These are phyloP conservation scores for Ramalina intermedia DNA, from an alignment of 495 filamentous ascomycete species.

Conservation along the genomic window DNA sequence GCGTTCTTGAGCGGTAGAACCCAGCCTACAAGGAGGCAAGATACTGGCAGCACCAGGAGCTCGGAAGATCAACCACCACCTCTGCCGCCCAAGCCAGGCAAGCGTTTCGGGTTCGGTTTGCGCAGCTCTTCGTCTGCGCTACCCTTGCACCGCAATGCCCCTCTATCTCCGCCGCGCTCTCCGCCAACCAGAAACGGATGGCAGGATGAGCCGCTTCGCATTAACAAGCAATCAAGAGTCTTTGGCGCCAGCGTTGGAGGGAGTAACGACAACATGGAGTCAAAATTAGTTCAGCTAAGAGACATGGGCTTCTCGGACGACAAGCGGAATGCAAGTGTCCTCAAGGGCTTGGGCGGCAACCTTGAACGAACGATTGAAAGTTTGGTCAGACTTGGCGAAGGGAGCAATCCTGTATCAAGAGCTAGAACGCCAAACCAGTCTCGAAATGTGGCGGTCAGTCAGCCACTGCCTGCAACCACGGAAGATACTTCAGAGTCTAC, in stretches of 20 bases:
- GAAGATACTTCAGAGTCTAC: constrained; percentile 1
- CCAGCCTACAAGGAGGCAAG: constrained; percentile 21
- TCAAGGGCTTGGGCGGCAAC: constrained; percentile 70
- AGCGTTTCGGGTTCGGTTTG: constrained; percentile 58
- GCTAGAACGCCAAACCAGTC: constrained; percentile 22
- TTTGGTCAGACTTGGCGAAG: constrained; percentile 64
- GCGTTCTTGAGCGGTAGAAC: constrained; percentile 35
- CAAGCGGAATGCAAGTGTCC: constrained; percentile 58
- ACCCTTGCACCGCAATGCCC: constrained; percentile 26
- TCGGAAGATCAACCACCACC: constrained; percentile 52
- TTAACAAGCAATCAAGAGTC: constrained; percentile 45
- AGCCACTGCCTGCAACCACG: constrained; percentile 5
- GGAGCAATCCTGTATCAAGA: constrained; percentile 29
- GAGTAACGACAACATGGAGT: constrained; percentile 42
- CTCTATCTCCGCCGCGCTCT: constrained; percentile 22
- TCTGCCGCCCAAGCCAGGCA: constrained; percentile 67
- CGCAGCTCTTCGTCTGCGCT: constrained; percentile 60
- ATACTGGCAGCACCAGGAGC: constrained; percentile 36
- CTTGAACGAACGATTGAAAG: constrained; percentile 74
- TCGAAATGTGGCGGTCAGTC: constrained; percentile 11
- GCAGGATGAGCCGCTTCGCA: constrained; percentile 18
- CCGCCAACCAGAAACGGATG: constrained; percentile 14
- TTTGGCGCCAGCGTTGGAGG: constrained; percentile 53
- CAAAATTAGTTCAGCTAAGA: constrained; percentile 59
- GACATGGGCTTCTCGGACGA: constrained; percentile 93